Conservation (phyloP, 257 asterid genomes). For the Solanum etuberosum region DNA sequence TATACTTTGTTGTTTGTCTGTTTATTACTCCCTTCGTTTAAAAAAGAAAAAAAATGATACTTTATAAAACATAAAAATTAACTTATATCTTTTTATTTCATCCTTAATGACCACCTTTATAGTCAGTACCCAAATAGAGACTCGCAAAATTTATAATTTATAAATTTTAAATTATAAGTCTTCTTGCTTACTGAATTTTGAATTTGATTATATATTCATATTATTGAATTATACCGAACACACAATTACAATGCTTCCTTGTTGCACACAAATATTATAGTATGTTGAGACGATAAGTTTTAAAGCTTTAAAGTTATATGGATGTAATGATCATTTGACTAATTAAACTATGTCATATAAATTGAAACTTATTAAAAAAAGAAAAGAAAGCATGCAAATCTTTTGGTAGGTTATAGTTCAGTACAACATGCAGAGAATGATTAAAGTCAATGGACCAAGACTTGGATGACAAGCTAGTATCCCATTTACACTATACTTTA, state of each 20-base stretch:
- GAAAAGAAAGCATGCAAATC: not conserved
- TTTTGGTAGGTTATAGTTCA: not conserved
- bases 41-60: not conserved
- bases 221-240: not conserved
- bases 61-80: not conserved
- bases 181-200: not conserved
- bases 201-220: not conserved
- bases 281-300: not conserved
- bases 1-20: not conserved
- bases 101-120: not conserved
- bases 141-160: rapidly evolving
- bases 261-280: not conserved
- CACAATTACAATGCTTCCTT: not conserved
- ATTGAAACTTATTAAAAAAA: not conserved
- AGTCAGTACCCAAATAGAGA: not conserved
- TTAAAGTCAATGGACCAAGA: not conserved
- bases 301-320: not conserved
- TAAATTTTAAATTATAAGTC: not conserved
- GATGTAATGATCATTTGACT: not conserved
- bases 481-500: not conserved
- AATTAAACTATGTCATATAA: not conserved
- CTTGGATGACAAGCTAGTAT: not conserved
- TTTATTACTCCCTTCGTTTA: not conserved
- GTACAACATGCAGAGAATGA: not conserved
- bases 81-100: not conserved